Percentiles rank a stretch among this genome's conserved stretches.
These are phyloP conservation scores for Primulina huaijiensis DNA, from an alignment of 257 asterid genomes.

Conservation along the genomic window DNA sequence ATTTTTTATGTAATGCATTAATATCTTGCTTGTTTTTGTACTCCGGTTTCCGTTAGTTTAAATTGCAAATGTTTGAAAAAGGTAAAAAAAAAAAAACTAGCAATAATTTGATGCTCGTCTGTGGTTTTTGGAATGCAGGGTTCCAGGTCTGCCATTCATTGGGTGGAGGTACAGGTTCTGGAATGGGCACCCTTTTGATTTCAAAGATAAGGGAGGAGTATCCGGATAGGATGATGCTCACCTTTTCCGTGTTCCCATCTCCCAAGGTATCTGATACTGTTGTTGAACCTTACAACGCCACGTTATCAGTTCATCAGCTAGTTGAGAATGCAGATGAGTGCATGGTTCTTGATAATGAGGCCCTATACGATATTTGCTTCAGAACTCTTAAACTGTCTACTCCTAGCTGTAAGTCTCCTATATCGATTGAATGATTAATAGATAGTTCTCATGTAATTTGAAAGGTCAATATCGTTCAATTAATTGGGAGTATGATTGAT, in stretches of 20 bases:
- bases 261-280: neutral
- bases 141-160: neutral
- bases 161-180: neutral
- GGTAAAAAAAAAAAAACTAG: neutral
- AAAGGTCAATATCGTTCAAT: too few relatives aligned
- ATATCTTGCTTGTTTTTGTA: neutral
- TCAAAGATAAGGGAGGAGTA: neutral
- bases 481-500: neutral
- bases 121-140: neutral
- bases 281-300: neutral
- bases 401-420: neutral
- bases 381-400: neutral
- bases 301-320: neutral
- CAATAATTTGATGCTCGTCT: neutral
- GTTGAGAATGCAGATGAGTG: neutral
- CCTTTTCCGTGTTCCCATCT: neutral
- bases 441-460: neutral
- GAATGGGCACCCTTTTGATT: neutral
- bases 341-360: neutral
- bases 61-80: too few relatives aligned
- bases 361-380: neutral
- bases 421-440: too few relatives aligned
- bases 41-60: neutral
- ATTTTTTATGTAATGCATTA: neutral
- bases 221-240: neutral